phyloP scores from a whole-genome alignment of 2,329 filamentous ascomycete genomes.

The Talaromyces sp. region DNA sequence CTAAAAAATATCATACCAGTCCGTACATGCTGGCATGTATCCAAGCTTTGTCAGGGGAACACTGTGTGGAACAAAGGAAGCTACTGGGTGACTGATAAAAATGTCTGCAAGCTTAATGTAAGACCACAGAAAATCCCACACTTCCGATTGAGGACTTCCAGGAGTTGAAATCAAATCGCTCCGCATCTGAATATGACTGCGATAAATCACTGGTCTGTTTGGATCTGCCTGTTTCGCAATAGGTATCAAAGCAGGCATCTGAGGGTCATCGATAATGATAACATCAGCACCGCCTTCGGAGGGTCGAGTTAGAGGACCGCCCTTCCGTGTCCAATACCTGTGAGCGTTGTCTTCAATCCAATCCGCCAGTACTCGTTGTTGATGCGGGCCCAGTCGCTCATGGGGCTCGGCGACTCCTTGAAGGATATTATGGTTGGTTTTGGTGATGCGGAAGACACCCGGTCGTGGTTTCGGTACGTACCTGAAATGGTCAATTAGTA shows the following conservation, averaged over 20 bases:
- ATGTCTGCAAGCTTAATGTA: conserved; percentile 68
- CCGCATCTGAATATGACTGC: background rate
- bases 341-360: conserved; percentile 28
- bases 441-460: background rate
- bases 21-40: conserved; percentile 31
- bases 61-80: conserved; percentile 66
- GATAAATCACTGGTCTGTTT: background rate
- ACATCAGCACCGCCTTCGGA: conserved; percentile 71
- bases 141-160: conserved; percentile 66
- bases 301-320: conserved; percentile 63
- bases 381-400: conserved; percentile 47
- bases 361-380: background rate
- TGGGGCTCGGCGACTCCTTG: background rate
- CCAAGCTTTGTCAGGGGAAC: conserved; percentile 65
- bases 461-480: background rate
- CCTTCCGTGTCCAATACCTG: conserved; percentile 68
- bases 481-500: background rate
- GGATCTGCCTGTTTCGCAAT: conserved; percentile 57
- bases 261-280: conserved; percentile 75
- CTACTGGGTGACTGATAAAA: conserved; percentile 79
- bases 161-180: conserved; percentile 34
- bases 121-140: conserved; percentile 73
- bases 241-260: conserved; percentile 76
- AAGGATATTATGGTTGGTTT: background rate
- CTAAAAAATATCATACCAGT: background rate